Conservation (phyloP, 2,329 filamentous ascomycete genomes). For the Chalaropsis ovoidea region DNA sequence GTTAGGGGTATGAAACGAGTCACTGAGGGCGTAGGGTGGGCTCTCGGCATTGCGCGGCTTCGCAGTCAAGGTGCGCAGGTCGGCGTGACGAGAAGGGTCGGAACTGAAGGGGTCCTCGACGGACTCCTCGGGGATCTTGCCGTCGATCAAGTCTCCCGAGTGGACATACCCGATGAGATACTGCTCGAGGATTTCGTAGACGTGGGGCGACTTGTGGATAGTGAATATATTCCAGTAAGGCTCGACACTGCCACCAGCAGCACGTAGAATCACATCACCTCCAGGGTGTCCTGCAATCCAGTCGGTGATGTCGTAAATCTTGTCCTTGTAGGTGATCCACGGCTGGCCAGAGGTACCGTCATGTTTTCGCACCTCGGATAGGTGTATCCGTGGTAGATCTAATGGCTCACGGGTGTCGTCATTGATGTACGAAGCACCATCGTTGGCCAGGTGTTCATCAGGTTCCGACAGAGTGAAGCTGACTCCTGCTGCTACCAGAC, state of each 20-base stretch:
- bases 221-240: conserved; percentile 61
- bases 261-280: conserved; percentile 56
- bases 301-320: conserved; percentile 61
- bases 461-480: conserved; percentile 21
- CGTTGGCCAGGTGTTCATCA: background rate
- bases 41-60: conserved; percentile 55
- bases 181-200: conserved; percentile 54
- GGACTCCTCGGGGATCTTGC: conserved; percentile 41
- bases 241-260: conserved; percentile 54
- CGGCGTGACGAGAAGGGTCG: conserved; percentile 44
- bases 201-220: conserved; percentile 56
- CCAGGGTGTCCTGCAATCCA: conserved; percentile 57
- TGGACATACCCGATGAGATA: conserved; percentile 55
- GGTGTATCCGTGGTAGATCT: conserved; percentile 40
- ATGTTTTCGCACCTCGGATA: conserved; percentile 44
- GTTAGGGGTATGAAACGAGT: conserved; percentile 45
- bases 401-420: conserved; percentile 32
- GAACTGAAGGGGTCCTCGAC: conserved; percentile 52
- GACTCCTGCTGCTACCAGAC: conserved; percentile 17
- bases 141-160: conserved; percentile 47
- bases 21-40: conserved; percentile 39
- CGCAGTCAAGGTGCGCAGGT: conserved; percentile 42
- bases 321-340: conserved; percentile 55
- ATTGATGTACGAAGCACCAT: background rate
- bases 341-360: conserved; percentile 44